phyloP scores from a whole-genome alignment of 163 green algal species.

The Scenedesmus sp. region DNA sequence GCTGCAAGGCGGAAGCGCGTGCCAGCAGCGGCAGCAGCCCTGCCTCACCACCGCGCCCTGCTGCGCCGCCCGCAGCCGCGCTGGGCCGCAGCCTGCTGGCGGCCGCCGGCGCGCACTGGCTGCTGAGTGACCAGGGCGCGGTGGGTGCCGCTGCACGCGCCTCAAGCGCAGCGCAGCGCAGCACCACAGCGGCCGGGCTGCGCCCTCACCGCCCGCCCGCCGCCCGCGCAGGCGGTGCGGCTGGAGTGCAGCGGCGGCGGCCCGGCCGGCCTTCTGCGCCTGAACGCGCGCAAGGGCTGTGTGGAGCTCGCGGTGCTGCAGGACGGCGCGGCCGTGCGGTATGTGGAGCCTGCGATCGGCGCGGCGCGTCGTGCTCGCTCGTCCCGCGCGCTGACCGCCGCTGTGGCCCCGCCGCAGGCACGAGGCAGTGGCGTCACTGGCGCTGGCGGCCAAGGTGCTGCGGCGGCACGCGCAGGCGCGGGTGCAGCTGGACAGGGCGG shows the following conservation, averaged over 20 bases:
- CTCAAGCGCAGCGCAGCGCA: too few relatives aligned
- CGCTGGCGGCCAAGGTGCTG: neutral
- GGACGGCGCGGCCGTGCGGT: neutral
- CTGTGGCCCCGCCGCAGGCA: neutral
- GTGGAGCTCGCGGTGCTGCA: constrained; percentile 8
- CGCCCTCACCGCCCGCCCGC: too few relatives aligned
- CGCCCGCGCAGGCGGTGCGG: neutral
- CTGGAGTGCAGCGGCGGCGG: neutral
- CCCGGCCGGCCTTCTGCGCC: neutral
- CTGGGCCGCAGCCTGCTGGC: constrained; percentile 5
- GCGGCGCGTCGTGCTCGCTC: too few relatives aligned
- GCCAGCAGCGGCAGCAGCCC: neutral
- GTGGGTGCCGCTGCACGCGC: too few relatives aligned
- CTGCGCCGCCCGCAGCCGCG: neutral
- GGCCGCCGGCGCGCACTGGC: constrained; percentile 1
- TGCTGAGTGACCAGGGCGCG: constrained; percentile 15
- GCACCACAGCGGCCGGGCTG: too few relatives aligned
- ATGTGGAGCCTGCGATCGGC: too few relatives aligned
- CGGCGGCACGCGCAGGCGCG: neutral
- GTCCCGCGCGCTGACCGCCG: too few relatives aligned
- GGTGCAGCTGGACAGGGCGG: neutral
- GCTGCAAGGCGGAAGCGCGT: neutral
- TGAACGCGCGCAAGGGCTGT: neutral
- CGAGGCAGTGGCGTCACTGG: neutral
- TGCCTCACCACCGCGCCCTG: neutral